These are phyloP conservation scores for Nitzschia sp. DNA, from an alignment of 108 stramenopile species.

Conservation along the genomic window DNA sequence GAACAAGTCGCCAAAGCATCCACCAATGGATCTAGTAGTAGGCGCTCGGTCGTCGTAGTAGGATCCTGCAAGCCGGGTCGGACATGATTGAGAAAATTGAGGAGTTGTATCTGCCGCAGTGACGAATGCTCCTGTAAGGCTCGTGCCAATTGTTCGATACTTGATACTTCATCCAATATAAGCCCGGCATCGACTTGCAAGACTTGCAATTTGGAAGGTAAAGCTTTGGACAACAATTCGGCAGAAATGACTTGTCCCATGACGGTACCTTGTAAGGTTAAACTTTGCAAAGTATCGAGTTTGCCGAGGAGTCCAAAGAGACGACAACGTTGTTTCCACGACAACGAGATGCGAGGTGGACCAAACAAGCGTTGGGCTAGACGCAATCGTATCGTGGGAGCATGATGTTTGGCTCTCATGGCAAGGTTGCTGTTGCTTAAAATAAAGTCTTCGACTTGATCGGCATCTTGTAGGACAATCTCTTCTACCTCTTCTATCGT, in stretches of 20 bases:
- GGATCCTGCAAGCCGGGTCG: not conserved
- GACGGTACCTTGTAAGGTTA: not conserved
- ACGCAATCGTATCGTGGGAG: not conserved
- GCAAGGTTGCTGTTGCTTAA: not conserved
- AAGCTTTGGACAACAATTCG: not conserved
- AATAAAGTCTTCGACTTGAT: not conserved
- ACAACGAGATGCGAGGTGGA: not conserved
- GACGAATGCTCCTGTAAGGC: not conserved
- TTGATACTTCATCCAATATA: not conserved
- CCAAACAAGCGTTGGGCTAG: not conserved
- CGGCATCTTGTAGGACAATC: not conserved
- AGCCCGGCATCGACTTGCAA: not conserved
- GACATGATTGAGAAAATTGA: not conserved
- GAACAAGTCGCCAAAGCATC: not conserved
- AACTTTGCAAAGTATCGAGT: not conserved
- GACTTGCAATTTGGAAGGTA: not conserved
- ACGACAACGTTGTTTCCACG: constrained; percentile 2
- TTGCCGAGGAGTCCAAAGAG: not conserved
- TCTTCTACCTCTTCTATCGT: not conserved
- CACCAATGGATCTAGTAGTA: not conserved
- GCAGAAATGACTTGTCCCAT: constrained; percentile 11
- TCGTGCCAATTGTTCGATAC: not conserved
- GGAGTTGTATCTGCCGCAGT: not conserved
- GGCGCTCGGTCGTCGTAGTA: not conserved
- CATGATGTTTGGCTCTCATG: not conserved